Evolutionary conservation across 768 basidiomycete species (phyloP).

Genomic region (Auriculariales sp.): DNA sequence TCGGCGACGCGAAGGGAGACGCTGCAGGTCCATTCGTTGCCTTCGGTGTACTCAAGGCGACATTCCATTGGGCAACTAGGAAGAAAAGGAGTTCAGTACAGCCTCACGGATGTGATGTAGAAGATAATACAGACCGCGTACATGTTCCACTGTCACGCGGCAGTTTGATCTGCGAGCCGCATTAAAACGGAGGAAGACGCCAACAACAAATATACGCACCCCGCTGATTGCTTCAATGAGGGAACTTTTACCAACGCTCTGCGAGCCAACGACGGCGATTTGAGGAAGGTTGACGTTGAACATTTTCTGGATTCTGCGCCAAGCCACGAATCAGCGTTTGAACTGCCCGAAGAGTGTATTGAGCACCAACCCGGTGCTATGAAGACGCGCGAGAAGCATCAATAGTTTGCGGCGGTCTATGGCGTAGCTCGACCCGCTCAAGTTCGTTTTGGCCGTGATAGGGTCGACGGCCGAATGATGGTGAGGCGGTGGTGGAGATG

Average conservation of each 20-base stretch:
- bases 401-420: constrained; percentile 33
- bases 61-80: constrained; percentile 25
- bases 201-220: neutral
- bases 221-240: constrained; percentile 59
- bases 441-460: neutral
- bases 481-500: no score
- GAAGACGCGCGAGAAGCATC: constrained; percentile 43
- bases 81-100: neutral
- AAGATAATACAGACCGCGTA: constrained; percentile 34
- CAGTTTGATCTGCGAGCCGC: constrained; percentile 38
- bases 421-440: constrained; percentile 4
- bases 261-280: constrained; percentile 61
- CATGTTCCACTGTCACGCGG: constrained; percentile 65
- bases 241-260: constrained; percentile 65
- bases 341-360: neutral
- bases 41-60: constrained; percentile 13
- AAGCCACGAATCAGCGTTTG: neutral
- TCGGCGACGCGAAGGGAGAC: constrained; percentile 19
- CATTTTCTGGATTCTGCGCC: neutral
- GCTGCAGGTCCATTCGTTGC: constrained; percentile 16
- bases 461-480: no score
- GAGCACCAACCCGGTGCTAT: constrained; percentile 39
- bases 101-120: neutral
- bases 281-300: constrained; percentile 51
- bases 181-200: neutral